Conservation (phyloP, 2,329 filamentous ascomycete genomes). For the Graphilbum fragrans region DNA sequence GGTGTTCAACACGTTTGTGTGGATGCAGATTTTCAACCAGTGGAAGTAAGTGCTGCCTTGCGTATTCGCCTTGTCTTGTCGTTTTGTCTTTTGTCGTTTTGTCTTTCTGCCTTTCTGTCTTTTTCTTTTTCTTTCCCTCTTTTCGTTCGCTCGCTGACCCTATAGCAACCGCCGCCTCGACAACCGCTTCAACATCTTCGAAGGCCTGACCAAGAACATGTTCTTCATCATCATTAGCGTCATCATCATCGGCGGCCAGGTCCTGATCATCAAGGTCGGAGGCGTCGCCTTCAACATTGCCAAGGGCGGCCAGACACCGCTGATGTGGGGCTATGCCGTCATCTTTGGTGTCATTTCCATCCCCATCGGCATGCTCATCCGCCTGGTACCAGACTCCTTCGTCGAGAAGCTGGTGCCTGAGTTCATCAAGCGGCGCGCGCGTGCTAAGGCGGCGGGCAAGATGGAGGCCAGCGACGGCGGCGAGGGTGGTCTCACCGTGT, state of each 20-base stretch:
- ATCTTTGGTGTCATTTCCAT: constrained; percentile 76
- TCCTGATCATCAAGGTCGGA: constrained; percentile 83
- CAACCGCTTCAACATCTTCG: constrained; percentile 92
- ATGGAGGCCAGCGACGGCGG: neutral
- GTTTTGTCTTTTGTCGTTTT: neutral
- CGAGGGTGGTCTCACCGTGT: constrained; percentile 45
- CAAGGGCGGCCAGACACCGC: constrained; percentile 45
- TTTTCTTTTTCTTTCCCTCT: neutral
- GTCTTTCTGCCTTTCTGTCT: neutral
- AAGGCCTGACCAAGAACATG: constrained; percentile 71
- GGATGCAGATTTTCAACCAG: constrained; percentile 99
- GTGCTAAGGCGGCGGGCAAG: constrained; percentile 15
- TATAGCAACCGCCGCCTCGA: constrained; percentile 82
- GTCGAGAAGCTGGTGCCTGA: constrained; percentile 40
- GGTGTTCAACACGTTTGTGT: constrained; percentile 96
- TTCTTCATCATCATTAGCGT: constrained; percentile 81
- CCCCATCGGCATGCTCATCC: constrained; percentile 68
- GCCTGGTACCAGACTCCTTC: constrained; percentile 66
- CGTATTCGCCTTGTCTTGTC: neutral
- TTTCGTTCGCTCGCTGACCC: constrained; percentile 13
- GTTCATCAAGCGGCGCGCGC: constrained; percentile 35
- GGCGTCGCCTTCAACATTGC: constrained; percentile 68
- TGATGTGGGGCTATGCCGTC: constrained; percentile 81
- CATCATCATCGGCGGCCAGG: constrained; percentile 80
- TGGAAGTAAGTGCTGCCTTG: constrained; percentile 58